Conservation (phyloP, 495 filamentous ascomycete species). For the Podospora appendiculata region DNA sequence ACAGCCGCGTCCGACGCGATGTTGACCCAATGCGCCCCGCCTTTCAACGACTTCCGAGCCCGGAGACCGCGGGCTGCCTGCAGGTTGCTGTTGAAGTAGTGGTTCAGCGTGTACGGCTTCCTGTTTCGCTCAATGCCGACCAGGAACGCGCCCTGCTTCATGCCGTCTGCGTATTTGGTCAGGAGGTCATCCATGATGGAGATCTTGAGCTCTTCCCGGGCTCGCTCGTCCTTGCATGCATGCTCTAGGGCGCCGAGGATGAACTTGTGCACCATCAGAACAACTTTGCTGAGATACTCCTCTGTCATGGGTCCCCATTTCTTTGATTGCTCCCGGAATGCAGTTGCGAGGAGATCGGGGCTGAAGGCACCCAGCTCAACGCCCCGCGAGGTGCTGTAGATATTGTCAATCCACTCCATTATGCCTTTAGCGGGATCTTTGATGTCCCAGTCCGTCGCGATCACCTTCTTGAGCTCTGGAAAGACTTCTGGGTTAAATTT, state of each 20-base stretch:
- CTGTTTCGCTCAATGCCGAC: conserved; percentile 40
- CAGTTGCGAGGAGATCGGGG: conserved; percentile 28
- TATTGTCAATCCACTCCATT: conserved; percentile 10
- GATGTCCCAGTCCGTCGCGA: background rate
- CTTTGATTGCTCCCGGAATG: conserved; percentile 46
- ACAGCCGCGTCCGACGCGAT: too few relatives aligned
- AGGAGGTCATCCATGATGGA: conserved; percentile 33
- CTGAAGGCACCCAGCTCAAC: conserved; percentile 21
- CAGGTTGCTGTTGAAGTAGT: conserved; percentile 43
- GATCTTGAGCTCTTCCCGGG: conserved; percentile 29
- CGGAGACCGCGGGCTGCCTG: conserved; percentile 28
- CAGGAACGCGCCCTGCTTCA: conserved; percentile 37
- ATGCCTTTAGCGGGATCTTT: conserved; percentile 2
- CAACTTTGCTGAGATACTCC: conserved; percentile 39
- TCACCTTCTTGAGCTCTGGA: conserved; percentile 10
- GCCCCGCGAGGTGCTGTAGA: conserved; percentile 16
- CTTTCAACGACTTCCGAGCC: conserved; percentile 12
- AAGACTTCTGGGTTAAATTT: background rate
- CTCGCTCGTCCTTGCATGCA: conserved; percentile 21
- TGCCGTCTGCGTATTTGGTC: conserved; percentile 31
- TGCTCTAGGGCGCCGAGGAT: conserved; percentile 27
- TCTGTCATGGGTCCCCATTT: conserved; percentile 45
- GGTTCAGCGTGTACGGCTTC: conserved; percentile 42
- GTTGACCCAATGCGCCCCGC: background rate
- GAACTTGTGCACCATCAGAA: conserved; percentile 42